These are phyloP conservation scores for Stereum hirsutum DNA, from an alignment of 1,284 basidiomycete species.

Conservation along the genomic window DNA sequence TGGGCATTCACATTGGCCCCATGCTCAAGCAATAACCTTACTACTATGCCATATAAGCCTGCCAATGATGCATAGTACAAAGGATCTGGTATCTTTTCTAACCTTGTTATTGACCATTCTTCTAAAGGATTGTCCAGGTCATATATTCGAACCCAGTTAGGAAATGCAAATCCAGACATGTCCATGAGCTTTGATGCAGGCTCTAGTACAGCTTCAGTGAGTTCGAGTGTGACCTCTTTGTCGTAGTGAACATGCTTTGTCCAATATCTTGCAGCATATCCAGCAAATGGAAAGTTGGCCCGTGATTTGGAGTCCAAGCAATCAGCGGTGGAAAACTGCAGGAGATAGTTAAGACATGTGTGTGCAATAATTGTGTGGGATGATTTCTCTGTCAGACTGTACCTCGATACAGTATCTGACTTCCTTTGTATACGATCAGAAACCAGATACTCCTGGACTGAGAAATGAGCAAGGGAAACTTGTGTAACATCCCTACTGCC, in stretches of 20 bases:
- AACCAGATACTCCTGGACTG: neutral
- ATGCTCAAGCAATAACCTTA: neutral
- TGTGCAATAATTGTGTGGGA: neutral
- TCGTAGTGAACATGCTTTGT: neutral
- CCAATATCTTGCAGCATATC: neutral
- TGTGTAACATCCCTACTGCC: neutral
- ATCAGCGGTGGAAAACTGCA: neutral
- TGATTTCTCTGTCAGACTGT: neutral
- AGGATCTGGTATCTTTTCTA: neutral
- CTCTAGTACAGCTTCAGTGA: neutral
- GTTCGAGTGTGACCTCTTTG: neutral
- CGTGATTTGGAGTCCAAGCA: neutral
- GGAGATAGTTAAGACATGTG: neutral
- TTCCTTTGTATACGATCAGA: neutral
- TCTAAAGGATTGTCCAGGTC: neutral
- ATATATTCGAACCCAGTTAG: neutral
- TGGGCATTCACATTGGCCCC: neutral
- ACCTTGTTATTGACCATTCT: neutral
- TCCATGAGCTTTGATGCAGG: neutral
- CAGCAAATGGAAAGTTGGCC: neutral
- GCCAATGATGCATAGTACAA: neutral
- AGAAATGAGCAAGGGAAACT: neutral
- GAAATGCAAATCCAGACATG: neutral
- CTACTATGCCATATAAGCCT: neutral
- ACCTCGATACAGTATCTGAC: neutral